These are phyloP conservation scores for Aspergillus ruber DNA, from an alignment of 2,329 filamentous ascomycete species.

Conservation along the genomic window DNA sequence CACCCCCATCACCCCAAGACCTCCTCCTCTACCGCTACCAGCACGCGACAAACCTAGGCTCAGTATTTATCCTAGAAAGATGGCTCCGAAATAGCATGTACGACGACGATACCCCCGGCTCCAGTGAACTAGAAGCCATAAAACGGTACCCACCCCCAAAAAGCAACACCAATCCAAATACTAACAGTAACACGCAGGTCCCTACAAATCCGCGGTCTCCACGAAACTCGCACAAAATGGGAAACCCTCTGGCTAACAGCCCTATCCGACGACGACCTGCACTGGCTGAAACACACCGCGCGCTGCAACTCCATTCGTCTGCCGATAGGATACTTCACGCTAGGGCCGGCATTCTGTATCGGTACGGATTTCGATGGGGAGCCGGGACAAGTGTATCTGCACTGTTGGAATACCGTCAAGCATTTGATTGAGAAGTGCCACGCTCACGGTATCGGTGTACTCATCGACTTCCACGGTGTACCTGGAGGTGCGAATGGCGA, in stretches of 20 bases:
- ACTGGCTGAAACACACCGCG: constrained; percentile 47
- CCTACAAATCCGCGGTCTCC: constrained; percentile 42
- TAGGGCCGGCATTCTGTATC: constrained; percentile 46
- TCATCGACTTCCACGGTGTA: constrained; percentile 55
- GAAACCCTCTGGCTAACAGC: constrained; percentile 50
- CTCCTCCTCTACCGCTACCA: constrained; percentile 52
- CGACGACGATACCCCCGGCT: constrained; percentile 32
- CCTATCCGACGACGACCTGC: constrained; percentile 46
- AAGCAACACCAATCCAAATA: neutral
- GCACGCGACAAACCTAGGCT: constrained; percentile 54
- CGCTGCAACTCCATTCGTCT: constrained; percentile 54
- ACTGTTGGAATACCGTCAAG: constrained; percentile 49
- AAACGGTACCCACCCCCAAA: constrained; percentile 23
- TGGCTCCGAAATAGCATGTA: constrained; percentile 51
- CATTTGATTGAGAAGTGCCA: constrained; percentile 42
- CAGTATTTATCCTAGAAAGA: constrained; percentile 54
- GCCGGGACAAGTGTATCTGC: constrained; percentile 44
- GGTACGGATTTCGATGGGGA: constrained; percentile 47
- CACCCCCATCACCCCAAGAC: constrained; percentile 13
- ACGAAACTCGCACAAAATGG: constrained; percentile 45
- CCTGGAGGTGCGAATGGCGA: constrained; percentile 53
- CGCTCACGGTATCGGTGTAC: constrained; percentile 46
- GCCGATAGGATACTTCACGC: constrained; percentile 55
- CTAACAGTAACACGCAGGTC: constrained; percentile 22
- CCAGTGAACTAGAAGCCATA: constrained; percentile 49